These are phyloP conservation scores for Mrakia blollopis DNA, from an alignment of 768 basidiomycete species.

Conservation along the genomic window DNA sequence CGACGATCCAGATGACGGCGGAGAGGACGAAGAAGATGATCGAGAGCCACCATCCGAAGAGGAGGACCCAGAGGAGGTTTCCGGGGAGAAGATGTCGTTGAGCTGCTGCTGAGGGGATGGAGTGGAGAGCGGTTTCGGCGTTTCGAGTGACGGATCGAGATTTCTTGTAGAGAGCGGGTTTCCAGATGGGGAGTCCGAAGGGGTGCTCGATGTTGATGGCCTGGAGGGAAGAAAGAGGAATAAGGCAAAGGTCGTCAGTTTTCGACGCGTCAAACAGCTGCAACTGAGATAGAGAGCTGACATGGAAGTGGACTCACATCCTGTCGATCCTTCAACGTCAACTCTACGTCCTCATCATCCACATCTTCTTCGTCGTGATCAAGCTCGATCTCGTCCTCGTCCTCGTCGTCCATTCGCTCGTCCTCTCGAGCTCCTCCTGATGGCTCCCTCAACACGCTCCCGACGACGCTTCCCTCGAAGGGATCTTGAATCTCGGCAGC, in stretches of 20 bases:
- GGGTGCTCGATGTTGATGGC: conserved; percentile 96
- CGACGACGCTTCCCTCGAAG: conserved; percentile 27
- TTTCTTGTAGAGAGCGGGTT: conserved; percentile 97
- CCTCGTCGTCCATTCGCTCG: conserved; percentile 29
- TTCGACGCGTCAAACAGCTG: not conserved
- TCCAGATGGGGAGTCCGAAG: conserved; percentile 99
- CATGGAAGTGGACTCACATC: conserved; percentile 54
- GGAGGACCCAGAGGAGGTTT: conserved; percentile 83
- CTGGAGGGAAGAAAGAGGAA: conserved; percentile 30
- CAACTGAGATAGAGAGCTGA: too few relatives aligned
- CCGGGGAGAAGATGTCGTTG: conserved; percentile 89
- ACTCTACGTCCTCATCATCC: conserved; percentile 36
- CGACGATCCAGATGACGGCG: conserved; percentile 57
- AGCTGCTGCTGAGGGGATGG: conserved; percentile 84
- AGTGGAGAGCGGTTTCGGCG: conserved; percentile 90
- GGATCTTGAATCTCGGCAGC: conserved; percentile 8
- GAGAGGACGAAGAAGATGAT: conserved; percentile 64
- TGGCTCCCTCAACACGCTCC: not conserved
- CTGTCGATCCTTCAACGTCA: conserved; percentile 90
- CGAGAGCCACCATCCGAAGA: conserved; percentile 93
- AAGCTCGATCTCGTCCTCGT: conserved; percentile 31
- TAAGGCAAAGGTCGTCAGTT: conserved; percentile 22
- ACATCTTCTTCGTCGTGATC: conserved; percentile 35
- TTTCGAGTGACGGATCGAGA: conserved; percentile 91
- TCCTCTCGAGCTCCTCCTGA: conserved; percentile 17